Evolutionary conservation across 371 early-diverging fungal genomes (phyloP).

Genomic region (Mucor circinelloides): DNA sequence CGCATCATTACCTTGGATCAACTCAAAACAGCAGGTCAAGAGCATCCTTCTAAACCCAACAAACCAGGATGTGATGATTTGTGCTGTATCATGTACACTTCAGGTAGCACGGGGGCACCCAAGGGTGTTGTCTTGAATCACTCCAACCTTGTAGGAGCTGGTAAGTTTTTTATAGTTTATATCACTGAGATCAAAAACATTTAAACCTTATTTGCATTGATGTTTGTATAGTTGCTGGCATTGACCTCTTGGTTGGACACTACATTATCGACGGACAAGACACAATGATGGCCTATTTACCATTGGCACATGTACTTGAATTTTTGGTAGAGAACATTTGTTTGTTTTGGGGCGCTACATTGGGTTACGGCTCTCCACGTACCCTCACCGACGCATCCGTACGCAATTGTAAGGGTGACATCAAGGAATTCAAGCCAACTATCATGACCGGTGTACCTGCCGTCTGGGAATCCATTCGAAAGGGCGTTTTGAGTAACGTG

Average conservation of each 20-base stretch:
- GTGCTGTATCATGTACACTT: conserved; percentile 95
- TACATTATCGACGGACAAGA: conserved; percentile 67
- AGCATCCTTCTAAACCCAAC: conserved; percentile 73
- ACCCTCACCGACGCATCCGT: conserved; percentile 73
- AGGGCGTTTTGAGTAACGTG: conserved; percentile 58
- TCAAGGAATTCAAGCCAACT: conserved; percentile 82
- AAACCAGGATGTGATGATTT: conserved; percentile 64
- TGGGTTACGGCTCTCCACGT: conserved; percentile 76
- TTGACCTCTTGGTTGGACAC: conserved; percentile 73
- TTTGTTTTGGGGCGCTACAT: conserved; percentile 57
- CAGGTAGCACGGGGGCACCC: conserved; percentile 83
- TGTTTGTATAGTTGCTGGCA: conserved; percentile 68
- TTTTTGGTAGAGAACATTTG: conserved; percentile 60
- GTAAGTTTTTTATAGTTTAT: conserved; percentile 33
- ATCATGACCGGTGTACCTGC: conserved; percentile 82
- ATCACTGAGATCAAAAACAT: conserved; percentile 24
- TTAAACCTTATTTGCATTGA: conserved; percentile 7
- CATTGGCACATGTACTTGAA: conserved; percentile 82
- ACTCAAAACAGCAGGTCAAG: conserved; percentile 76
- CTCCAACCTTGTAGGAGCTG: conserved; percentile 64
- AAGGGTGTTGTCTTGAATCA: conserved; percentile 64
- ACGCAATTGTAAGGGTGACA: conserved; percentile 74
- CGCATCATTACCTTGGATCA: conserved; percentile 64
- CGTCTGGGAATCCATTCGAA: conserved; percentile 80
- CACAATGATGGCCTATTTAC: conserved; percentile 77